Conservation (phyloP, 306 rosid species). For the Hylodesmum podocarpum region DNA sequence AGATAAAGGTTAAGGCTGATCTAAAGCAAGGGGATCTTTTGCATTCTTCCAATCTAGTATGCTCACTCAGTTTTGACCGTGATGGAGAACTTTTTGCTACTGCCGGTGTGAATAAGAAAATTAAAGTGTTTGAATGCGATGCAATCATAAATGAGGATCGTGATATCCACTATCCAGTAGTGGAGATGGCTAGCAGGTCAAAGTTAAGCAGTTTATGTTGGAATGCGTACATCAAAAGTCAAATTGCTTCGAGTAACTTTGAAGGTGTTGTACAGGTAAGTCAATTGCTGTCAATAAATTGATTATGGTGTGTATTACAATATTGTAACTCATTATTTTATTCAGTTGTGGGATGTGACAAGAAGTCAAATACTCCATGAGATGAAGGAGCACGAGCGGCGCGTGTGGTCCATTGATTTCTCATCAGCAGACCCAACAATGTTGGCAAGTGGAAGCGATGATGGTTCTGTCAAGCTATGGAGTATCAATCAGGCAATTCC, state of each 20-base stretch:
- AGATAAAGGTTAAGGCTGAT: conserved; percentile 87
- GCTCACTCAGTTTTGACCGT: conserved; percentile 89
- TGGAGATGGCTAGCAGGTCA: conserved; percentile 88
- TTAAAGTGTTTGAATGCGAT: conserved; percentile 85
- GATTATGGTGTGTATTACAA: conserved; percentile 12
- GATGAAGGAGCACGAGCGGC: conserved; percentile 93
- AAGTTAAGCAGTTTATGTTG: conserved; percentile 93
- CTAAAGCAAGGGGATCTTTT: conserved; percentile 97
- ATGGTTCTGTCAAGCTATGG: conserved; percentile 97
- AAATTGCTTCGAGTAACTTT: conserved; percentile 97
- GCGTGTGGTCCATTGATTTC: conserved; percentile 95
- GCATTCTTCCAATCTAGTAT: conserved; percentile 91
- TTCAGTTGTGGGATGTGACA: conserved; percentile 94
- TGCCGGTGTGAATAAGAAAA: conserved; percentile 94
- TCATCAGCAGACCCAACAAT: conserved; percentile 94
- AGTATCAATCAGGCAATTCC: conserved; percentile 99
- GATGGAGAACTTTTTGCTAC: conserved; percentile 95
- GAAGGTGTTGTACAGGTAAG: conserved; percentile 97
- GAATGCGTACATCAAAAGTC: conserved; percentile 96
- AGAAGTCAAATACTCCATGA: conserved; percentile 85
- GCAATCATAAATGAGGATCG: conserved; percentile 77
- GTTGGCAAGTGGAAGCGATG: conserved; percentile 97
- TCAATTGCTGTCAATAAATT: conserved; percentile 7
- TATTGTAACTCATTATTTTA: conserved; percentile 26
- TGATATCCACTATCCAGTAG: conserved; percentile 94